Evolutionary conservation across 257 asterid genomes (phyloP), one percentile per base, ranked within the genome.

Genomic region (Fraxinus pennsylvanica): DNA sequence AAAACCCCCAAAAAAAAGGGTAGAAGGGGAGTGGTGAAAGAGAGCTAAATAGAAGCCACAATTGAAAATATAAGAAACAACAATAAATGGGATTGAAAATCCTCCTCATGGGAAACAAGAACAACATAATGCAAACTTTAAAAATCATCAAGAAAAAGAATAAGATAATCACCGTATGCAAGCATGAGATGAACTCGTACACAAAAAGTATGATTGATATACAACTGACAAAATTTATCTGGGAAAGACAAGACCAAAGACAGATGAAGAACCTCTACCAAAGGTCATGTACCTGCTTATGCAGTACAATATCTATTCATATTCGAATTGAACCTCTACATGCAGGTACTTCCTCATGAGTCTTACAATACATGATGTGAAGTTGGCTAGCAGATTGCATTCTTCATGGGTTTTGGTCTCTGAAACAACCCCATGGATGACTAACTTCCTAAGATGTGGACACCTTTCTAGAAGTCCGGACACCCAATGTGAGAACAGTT

Each of bases 331-430:
- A 79, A 94, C 94, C 76, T 89, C 96, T 71, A 94, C 93, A 36
- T 86, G 90, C 38, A 85, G 65, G 80, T 91, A 89, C 82, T 88
- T 91, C 89, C 96, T 88, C 96, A 90, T 90, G 43, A 92, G 90
- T 86, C 77, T 85, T 30, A 94, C 93, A 78, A 92, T 87, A 36
- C 90, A 87, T 14, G 97, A 88, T 15, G 96, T 89, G 76, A 92
- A 91, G 83, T 81, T 87, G 73, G 96, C 98, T 79, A 94, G 78
- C 50, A 82, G 84, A 81, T 89, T 87, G 80, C 97, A 92, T 82
- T 94, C 98, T 85, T 91, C 97, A 25, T 83, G 97, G 14, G 93
- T 88, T 86, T 94, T 94, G 86, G 96, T 87, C 88, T 94, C 98
- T 0, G 98, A 92, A 35, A 94, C 96, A 29, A 91, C 87, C 72